phyloP scores from a whole-genome alignment of 441 rosid genomes.

The Flueggea neowawraea region DNA sequence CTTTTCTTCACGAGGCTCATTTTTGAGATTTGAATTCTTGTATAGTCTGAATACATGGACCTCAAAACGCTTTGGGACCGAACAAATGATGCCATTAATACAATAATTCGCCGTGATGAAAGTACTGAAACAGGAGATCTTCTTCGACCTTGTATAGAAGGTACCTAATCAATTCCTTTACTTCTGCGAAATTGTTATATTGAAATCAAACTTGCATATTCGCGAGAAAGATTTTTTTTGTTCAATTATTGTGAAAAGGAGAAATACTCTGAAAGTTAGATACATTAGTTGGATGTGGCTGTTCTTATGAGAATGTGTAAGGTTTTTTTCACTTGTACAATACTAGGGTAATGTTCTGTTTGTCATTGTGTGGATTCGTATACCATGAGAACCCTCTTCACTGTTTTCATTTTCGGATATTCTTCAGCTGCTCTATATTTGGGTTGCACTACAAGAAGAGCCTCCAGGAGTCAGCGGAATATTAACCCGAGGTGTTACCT shows the following conservation, averaged over 20 bases:
- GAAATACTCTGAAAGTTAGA: no score
- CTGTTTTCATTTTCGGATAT: constrained; percentile 3
- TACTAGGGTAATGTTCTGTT: background rate
- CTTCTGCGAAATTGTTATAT: constrained; percentile 5
- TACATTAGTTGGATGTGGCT: no score
- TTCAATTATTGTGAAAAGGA: no score
- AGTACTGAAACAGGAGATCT: constrained; percentile 79
- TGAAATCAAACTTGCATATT: background rate
- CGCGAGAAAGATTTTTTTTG: background rate
- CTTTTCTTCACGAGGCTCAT: constrained; percentile 1
- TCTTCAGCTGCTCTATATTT: constrained; percentile 89
- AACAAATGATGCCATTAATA: constrained; percentile 82
- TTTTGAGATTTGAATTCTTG: constrained; percentile 18
- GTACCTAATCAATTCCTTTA: constrained; percentile 24
- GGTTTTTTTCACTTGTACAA: no score
- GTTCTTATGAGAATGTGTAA: no score
- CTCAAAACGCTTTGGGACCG: constrained; percentile 81
- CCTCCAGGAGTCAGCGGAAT: constrained; percentile 94
- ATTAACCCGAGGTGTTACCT: constrained; percentile 75
- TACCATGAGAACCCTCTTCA: constrained; percentile 5
- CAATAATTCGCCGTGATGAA: constrained; percentile 83
- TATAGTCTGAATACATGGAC: constrained; percentile 80
- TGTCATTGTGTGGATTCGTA: background rate
- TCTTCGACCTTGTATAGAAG: constrained; percentile 99
- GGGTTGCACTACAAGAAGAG: constrained; percentile 87